phyloP scores from a whole-genome alignment of 2,329 filamentous ascomycete species.

The Aspergillus fischeri region DNA sequence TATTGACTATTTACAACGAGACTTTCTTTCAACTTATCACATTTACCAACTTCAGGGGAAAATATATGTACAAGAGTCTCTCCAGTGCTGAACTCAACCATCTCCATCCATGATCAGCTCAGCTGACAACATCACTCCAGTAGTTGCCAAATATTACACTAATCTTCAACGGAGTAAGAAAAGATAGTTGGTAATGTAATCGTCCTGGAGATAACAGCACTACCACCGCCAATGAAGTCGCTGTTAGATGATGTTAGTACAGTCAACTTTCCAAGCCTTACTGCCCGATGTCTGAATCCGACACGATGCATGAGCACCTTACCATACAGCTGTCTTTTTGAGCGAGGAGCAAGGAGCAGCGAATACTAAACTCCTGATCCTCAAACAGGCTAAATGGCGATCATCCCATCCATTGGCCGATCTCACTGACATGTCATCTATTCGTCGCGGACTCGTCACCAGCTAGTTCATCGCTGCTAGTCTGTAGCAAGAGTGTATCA shows the following conservation, averaged over 20 bases:
- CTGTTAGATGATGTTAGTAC: not conserved
- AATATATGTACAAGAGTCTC: too few relatives aligned
- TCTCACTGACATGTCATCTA: not conserved
- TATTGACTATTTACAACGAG: too few relatives aligned
- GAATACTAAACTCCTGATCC: not conserved
- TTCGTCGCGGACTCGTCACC: not conserved
- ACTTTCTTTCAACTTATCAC: too few relatives aligned
- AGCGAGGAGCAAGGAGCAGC: not conserved
- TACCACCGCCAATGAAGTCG: not conserved
- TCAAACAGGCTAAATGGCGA: not conserved
- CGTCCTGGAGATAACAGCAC: not conserved
- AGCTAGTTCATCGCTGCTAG: not conserved
- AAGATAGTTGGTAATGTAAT: too few relatives aligned
- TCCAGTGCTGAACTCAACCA: too few relatives aligned
- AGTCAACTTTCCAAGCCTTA: too few relatives aligned
- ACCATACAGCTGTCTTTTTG: not conserved
- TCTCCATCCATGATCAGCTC: too few relatives aligned
- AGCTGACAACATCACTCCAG: too few relatives aligned
- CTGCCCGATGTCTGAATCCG: too few relatives aligned
- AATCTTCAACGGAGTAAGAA: too few relatives aligned
- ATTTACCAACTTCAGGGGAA: too few relatives aligned
- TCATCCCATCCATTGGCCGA: not conserved
- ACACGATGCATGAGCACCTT: not conserved
- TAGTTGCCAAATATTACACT: too few relatives aligned
- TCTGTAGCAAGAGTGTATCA: not conserved